A percentile compares a stretch with the other conserved stretches of the same genome.
Conservation (phyloP, 257 asterid genomes). For the Thymus quinquecostatus region DNA sequence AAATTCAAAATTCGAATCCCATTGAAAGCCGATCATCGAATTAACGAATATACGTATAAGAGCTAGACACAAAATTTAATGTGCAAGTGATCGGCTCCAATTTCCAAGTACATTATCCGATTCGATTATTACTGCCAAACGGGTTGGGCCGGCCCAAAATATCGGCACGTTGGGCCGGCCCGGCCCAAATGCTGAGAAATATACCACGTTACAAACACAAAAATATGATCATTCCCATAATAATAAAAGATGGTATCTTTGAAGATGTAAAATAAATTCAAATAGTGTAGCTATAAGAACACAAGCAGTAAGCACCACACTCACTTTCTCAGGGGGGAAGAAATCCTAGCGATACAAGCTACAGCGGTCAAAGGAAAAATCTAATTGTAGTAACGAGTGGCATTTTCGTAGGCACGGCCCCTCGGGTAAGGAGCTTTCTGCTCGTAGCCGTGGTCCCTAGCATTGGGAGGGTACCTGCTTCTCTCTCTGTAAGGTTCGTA, state of each 20-base stretch:
- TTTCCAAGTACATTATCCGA: no score
- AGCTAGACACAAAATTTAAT: neutral
- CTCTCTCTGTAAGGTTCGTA: slow-evolving; percentile 65
- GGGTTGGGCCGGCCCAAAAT: no score
- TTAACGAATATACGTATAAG: no score
- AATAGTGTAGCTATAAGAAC: neutral
- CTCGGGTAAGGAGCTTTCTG: slow-evolving; percentile 66
- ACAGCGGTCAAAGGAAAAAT: neutral
- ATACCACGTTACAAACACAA: slow-evolving; percentile 31
- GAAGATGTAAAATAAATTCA: no score
- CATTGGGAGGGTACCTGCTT: slow-evolving; percentile 48
- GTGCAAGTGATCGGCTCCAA: neutral
- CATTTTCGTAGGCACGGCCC: slow-evolving; percentile 63
- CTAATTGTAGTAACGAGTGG: slow-evolving; percentile 53
- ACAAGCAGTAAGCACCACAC: slow-evolving; percentile 16
- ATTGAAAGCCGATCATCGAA: neutral
- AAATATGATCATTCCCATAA: slow-evolving; percentile 1
- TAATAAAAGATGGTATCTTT: no score
- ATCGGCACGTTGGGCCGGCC: no score
- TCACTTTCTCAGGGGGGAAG: neutral
- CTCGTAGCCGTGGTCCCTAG: slow-evolving; percentile 61
- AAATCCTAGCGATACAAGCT: slow-evolving; percentile 13
- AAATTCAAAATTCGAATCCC: neutral
- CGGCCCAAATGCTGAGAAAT: slow-evolving; percentile 9
- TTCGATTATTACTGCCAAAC: no score